Conservation (phyloP, 148 eudicot species). For the Chenopodium suecicum region DNA sequence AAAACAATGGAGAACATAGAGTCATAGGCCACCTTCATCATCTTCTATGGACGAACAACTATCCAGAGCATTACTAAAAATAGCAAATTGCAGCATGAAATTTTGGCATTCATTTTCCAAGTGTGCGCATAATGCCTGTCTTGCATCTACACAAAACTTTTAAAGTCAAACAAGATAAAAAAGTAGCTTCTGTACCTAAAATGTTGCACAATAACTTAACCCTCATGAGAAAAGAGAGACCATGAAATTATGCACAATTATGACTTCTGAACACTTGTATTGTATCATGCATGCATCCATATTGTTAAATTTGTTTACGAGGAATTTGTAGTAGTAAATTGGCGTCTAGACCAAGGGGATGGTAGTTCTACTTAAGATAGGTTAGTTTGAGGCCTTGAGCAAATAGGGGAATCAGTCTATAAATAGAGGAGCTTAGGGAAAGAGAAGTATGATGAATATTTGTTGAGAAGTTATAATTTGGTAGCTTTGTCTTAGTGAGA, state of each 20-base stretch:
- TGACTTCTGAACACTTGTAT: neutral
- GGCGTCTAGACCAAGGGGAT: no score
- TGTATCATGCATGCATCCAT: neutral
- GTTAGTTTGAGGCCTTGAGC: no score
- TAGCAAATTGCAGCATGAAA: slow-evolving; percentile 67
- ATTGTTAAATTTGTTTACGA: neutral
- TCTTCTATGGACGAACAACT: slow-evolving; percentile 38
- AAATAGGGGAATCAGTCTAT: no score
- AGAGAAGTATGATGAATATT: no score
- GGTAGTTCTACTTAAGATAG: no score
- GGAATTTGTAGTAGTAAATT: no score
- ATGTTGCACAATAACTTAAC: neutral
- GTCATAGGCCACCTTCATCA: slow-evolving; percentile 24
- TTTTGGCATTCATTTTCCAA: slow-evolving; percentile 59
- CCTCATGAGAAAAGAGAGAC: neutral
- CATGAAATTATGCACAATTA: neutral
- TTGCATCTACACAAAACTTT: slow-evolving; percentile 45
- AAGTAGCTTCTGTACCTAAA: neutral
- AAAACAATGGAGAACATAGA: neutral
- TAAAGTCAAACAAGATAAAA: slow-evolving; percentile 4
- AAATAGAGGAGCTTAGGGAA: no score
- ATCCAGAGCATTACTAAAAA: slow-evolving; percentile 57
- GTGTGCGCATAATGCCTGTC: slow-evolving; percentile 57
- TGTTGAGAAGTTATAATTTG: no score
- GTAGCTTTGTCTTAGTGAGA: no score